Evolutionary conservation across 768 basidiomycete species (phyloP).

Genomic region (Rhodotorula diobovata): DNA sequence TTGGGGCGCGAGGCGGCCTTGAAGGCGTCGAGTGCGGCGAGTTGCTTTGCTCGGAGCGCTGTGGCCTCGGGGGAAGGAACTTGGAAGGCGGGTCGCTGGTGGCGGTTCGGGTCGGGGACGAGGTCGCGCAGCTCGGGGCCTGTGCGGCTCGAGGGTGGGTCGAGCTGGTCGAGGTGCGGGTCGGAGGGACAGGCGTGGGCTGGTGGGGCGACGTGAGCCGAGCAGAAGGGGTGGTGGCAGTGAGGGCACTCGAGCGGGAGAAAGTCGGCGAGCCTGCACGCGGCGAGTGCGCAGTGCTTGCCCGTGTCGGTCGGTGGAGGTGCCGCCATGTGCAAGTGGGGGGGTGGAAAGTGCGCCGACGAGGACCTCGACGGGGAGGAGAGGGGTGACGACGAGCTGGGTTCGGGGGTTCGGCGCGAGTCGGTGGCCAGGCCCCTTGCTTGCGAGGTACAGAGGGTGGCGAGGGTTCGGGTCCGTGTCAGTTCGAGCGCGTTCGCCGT

Average conservation of each 20-base stretch:
- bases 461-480: too few species aligned
- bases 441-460: too few species aligned
- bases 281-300: conserved; percentile 59
- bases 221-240: conserved; percentile 62
- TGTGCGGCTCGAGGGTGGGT: neutral
- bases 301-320: conserved; percentile 56
- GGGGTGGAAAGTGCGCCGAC: too few species aligned
- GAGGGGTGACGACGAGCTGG: too few species aligned
- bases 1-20: conserved; percentile 14
- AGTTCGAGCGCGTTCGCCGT: neutral
- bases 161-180: neutral
- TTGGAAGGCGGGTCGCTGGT: neutral
- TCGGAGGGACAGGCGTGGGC: conserved; percentile 57
- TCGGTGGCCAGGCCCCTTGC: too few species aligned
- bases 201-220: conserved; percentile 59
- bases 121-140: conserved; percentile 37
- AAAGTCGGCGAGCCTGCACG: conserved; percentile 66
- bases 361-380: too few species aligned
- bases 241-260: conserved; percentile 64
- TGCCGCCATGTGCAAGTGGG: too few species aligned
- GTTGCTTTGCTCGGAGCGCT: conserved; percentile 49
- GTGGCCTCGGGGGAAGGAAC: conserved; percentile 41
- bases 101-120: conserved; percentile 30
- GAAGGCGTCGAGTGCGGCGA: conserved; percentile 50
- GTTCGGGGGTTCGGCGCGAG: too few species aligned